Evolutionary conservation across 352 stramenopile genomes (phyloP), one percentile per base, ranked within the genome.

Genomic region (Phytophthora fragariae): DNA sequence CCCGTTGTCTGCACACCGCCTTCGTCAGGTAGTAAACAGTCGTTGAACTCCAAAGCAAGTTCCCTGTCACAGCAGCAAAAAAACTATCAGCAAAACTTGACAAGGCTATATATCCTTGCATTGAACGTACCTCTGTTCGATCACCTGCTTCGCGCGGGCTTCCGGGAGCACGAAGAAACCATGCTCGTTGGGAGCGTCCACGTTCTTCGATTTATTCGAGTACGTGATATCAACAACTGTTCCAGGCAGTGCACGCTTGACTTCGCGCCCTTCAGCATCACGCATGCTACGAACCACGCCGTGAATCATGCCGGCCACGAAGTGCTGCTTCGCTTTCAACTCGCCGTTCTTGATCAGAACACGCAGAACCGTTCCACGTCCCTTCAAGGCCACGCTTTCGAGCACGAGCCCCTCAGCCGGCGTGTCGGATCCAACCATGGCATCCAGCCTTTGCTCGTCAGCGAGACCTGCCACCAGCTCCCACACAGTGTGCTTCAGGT

Each of bases 291-390:
- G 88, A 33, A 96, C 80, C 12, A 86, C 79, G 35, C 89, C 89
- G 62, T 93, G 88, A 62, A 96, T 95, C 89, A 96, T 95, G n/a
- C 85, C 85, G 12, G 87, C 86, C 14, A 93, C 84, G 63, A 96
- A 95, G 59, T 96, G 89, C 56, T 95, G 83, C 56, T 92, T 86
- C 31, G 78, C 74, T 24, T 68, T 77, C 35, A 96, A 58, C 15
- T 87, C 70, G 11, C 89, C 89, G 19, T 91, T 74, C 66, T 89
- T 89, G 19, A 96, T 66, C 60, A 96, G 72, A 53, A 96, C 86
- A 17, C 85, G 85, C 17, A 96, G 67, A 11, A 94, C 86, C 0
- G 84, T 91, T 33, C 89, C 89, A 24, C 83, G 77, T 24, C 89
- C 89, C 52, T 86, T 91, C 46, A 83, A 71, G 3, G 80, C 85